phyloP scores from a whole-genome alignment of 768 basidiomycete genomes.

The Daedaleopsis nitida region DNA sequence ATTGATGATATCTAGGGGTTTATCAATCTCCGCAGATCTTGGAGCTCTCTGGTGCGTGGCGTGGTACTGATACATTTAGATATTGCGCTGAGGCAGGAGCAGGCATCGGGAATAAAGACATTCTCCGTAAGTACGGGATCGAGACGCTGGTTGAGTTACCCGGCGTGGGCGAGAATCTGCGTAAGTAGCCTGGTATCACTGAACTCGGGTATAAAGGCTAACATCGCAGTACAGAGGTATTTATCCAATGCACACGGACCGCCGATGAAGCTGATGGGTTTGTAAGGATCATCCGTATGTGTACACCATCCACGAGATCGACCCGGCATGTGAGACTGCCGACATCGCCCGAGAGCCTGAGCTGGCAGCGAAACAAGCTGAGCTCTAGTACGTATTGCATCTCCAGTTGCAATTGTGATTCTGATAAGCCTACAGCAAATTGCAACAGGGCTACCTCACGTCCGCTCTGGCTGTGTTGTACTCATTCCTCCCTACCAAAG shows the following conservation, averaged over 20 bases:
- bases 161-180: constrained; percentile 10
- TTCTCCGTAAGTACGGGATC: constrained; percentile 1
- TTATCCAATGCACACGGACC: too few species aligned
- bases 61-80: neutral
- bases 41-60: constrained; percentile 4
- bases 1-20: neutral
- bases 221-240: neutral
- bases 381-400: constrained; percentile 1
- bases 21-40: constrained; percentile 6
- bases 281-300: constrained; percentile 6
- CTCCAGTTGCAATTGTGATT: neutral
- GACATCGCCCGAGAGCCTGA: constrained; percentile 6
- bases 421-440: constrained; percentile 1
- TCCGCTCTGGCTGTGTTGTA: neutral
- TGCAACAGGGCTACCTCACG: constrained; percentile 1
- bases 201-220: neutral
- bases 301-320: constrained; percentile 4
- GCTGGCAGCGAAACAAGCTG: neutral
- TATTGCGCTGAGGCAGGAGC: too few species aligned
- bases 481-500: neutral
- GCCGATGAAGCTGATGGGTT: neutral
- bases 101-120: constrained; percentile 4
- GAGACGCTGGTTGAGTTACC: constrained; percentile 3
- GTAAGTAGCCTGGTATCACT: neutral
- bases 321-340: neutral